These are phyloP conservation scores for Aspergillus nomiae DNA, from an alignment of 2,329 filamentous ascomycete species.

Conservation along the genomic window DNA sequence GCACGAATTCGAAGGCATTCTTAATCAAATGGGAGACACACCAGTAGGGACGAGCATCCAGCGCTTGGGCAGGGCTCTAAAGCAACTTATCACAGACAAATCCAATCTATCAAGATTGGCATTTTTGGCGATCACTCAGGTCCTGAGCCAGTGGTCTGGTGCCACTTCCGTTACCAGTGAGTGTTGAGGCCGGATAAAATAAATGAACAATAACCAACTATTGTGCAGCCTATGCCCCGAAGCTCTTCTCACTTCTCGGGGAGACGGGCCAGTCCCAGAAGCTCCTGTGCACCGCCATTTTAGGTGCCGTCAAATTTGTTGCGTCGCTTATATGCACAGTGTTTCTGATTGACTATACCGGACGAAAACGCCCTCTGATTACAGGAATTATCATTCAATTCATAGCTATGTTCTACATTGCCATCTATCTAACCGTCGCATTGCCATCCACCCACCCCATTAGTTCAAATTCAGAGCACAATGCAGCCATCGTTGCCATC, in stretches of 20 bases:
- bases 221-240: conserved; percentile 62
- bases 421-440: conserved; percentile 48
- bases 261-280: conserved; percentile 67
- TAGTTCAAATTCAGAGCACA: conserved; percentile 16
- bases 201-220: neutral
- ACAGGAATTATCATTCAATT: conserved; percentile 52
- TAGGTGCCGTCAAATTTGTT: conserved; percentile 72
- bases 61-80: neutral
- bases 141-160: conserved; percentile 72
- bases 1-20: conserved; percentile 13
- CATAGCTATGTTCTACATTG: conserved; percentile 58
- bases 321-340: conserved; percentile 68
- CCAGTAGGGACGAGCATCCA: neutral
- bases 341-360: conserved; percentile 74
- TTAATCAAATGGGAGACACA: conserved; percentile 8
- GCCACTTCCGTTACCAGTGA: conserved; percentile 68
- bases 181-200: neutral
- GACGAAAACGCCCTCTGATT: conserved; percentile 61
- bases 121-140: conserved; percentile 65
- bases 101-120: conserved; percentile 71
- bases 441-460: conserved; percentile 29
- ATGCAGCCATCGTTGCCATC: conserved; percentile 38
- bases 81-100: conserved; percentile 56
- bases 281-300: conserved; percentile 71
- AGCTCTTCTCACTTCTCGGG: conserved; percentile 71